phyloP scores from a whole-genome alignment of 192 early-diverging fungal genomes.

The Podila epigama region DNA sequence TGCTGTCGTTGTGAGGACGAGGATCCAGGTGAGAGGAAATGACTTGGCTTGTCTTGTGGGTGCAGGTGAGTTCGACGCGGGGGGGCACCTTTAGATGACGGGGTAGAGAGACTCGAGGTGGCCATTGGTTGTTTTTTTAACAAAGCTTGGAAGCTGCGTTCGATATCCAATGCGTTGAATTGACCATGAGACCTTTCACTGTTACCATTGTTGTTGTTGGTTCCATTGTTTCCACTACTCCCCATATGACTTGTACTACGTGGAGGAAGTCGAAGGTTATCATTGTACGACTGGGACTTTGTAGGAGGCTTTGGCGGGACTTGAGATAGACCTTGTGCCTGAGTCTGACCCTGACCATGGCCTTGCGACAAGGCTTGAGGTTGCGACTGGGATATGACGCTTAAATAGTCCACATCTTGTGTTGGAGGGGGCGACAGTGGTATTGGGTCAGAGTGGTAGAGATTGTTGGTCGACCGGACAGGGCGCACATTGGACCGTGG shows the following conservation, averaged over 20 bases:
- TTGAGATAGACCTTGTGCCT: no score
- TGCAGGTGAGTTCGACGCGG: conserved; percentile 1
- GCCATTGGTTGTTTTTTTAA: conserved; percentile 41
- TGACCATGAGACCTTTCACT: background rate
- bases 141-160: conserved; percentile 32
- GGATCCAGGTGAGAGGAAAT: background rate
- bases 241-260: no score
- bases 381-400: background rate
- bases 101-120: conserved; percentile 9
- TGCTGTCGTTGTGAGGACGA: background rate
- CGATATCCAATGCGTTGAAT: conserved; percentile 39
- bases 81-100: conserved; percentile 7
- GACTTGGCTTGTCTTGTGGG: conserved; percentile 10
- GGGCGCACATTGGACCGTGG: background rate
- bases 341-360: background rate
- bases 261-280: no score
- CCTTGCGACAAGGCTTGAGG: background rate
- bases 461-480: no score
- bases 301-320: background rate
- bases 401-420: background rate
- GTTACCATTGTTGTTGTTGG: conserved; percentile 4
- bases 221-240: no score
- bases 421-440: conserved; percentile 14
- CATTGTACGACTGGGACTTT: no score
- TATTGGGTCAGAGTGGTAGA: conserved; percentile 31